phyloP scores from a whole-genome alignment of 2,329 filamentous ascomycete species.

The Aspergillus pseudotamarii region DNA sequence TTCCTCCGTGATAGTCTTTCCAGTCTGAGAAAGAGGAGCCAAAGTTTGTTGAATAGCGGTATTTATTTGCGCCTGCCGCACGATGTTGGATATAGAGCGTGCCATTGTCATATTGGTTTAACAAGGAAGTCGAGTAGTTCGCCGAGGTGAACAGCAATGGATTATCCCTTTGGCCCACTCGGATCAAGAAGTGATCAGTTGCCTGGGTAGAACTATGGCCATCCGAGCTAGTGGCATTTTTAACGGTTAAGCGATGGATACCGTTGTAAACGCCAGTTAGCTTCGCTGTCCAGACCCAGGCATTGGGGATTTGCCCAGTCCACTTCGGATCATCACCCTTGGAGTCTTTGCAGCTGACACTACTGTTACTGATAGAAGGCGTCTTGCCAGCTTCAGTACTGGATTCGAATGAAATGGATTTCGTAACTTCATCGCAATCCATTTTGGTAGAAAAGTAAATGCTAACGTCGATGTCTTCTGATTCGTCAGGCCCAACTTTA shows the following conservation, averaged over 20 bases:
- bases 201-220: conserved; percentile 52
- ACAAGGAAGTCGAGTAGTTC: conserved; percentile 61
- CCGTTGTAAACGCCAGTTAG: conserved; percentile 62
- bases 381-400: conserved; percentile 51
- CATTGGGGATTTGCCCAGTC: conserved; percentile 57
- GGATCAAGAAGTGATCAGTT: conserved; percentile 64
- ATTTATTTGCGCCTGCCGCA: conserved; percentile 64
- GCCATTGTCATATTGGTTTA: conserved; percentile 49
- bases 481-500: conserved; percentile 40
- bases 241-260: conserved; percentile 60
- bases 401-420: conserved; percentile 56
- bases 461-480: conserved; percentile 54
- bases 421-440: conserved; percentile 60
- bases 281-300: conserved; percentile 57
- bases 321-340: conserved; percentile 37
- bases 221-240: conserved; percentile 52
- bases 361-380: conserved; percentile 49
- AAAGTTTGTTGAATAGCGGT: conserved; percentile 65
- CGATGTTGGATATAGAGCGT: conserved; percentile 58
- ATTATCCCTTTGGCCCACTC: conserved; percentile 60
- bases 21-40: conserved; percentile 62
- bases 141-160: conserved; percentile 62
- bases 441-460: conserved; percentile 64
- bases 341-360: conserved; percentile 50
- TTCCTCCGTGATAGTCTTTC: conserved; percentile 57